A percentile compares a stretch with the other conserved stretches of the same genome.
These are phyloP conservation scores for Teunomyces tritomae DNA, from an alignment of 805 yeast species.

Conservation along the genomic window DNA sequence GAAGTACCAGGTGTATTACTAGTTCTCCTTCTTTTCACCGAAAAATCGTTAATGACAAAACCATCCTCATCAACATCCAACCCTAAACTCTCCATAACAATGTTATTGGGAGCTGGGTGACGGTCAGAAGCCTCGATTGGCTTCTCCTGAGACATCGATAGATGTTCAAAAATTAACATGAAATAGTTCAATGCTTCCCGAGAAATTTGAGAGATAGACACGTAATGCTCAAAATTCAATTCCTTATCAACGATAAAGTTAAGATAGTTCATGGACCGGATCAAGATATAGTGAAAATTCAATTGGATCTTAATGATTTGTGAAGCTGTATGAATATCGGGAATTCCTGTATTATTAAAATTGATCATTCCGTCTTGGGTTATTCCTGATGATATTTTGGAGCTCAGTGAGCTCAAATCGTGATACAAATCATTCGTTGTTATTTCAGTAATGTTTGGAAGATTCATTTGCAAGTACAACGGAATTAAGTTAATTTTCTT, in stretches of 20 bases:
- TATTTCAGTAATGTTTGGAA: slow-evolving; percentile 23
- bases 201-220: slow-evolving; percentile 35
- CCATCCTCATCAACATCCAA: slow-evolving; percentile 46
- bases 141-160: slow-evolving; percentile 7
- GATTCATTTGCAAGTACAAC: slow-evolving; percentile 21
- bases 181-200: slow-evolving; percentile 39
- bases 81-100: slow-evolving; percentile 36
- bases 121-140: slow-evolving; percentile 4
- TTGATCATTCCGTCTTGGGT: slow-evolving; percentile 17
- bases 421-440: slow-evolving; percentile 29
- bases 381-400: slow-evolving; percentile 8
- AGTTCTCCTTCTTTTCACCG: slow-evolving; percentile 33
- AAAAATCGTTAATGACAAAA: slow-evolving; percentile 43
- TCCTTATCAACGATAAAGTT: slow-evolving; percentile 44
- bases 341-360: slow-evolving; percentile 31
- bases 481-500: slow-evolving; percentile 21
- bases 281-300: slow-evolving; percentile 42
- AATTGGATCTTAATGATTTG: slow-evolving; percentile 43
- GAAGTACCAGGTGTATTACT: slow-evolving; percentile 6
- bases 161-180: slow-evolving; percentile 34
- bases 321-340: slow-evolving; percentile 37
- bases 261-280: slow-evolving; percentile 41
- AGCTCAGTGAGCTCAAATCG: slow-evolving; percentile 19
- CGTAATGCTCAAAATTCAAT: slow-evolving; percentile 31
- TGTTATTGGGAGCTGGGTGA: slow-evolving; percentile 10